Evolutionary conservation across 1,139 yeast genomes (phyloP), one percentile per base, ranked within the genome.

Genomic region (Zygosaccharomyces sapae): DNA sequence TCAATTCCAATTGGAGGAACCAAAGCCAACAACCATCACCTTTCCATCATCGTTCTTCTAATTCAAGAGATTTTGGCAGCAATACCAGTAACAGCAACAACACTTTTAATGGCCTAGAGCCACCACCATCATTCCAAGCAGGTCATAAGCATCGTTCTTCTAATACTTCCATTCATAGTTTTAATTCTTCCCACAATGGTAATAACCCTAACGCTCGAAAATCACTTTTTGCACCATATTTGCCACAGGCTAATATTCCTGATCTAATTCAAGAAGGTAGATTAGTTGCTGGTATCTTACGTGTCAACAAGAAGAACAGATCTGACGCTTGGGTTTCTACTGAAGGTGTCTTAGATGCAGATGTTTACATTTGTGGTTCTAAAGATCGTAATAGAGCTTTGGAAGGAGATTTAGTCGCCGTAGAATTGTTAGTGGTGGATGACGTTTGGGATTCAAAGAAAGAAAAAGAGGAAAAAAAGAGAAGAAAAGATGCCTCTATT

Each of bases 301-400:
- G 98, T 57, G 98, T 92, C 45, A 92, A 92, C 70, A 89, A 89
- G 66, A 92, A 92, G 70, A 92, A 92, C 67, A 79, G 98, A 60
- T 87, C 96, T 0, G 98, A 92, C 68, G 98, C 98, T 1, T 92
- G 94, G 69, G 97, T 92, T 12, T 83, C 96, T 3, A 92, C 97
- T 0, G 97, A 90, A 64, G 97, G 97, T 2, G 76, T 90, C 39
- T 75, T 92, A 54, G 98, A 92, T 68, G 96, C 97, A 0, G 98
- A 92, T 67, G 88, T 92, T 53, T 92, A 89, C 64, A 92, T 92
- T 56, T 94, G 97, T 72, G 98, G 98, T 9, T 90, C 97, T 10
- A 92, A 92, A 67, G 98, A 92, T 68, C 86, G 98, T 66, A 92
- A 92, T 68, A 82, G 98, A 65, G 97, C 98, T 8, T 73, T 92